A percentile compares a stretch with the other conserved stretches of the same genome.
Conservation (phyloP, 805 yeast species). For the Yamadazyma laniorum region DNA sequence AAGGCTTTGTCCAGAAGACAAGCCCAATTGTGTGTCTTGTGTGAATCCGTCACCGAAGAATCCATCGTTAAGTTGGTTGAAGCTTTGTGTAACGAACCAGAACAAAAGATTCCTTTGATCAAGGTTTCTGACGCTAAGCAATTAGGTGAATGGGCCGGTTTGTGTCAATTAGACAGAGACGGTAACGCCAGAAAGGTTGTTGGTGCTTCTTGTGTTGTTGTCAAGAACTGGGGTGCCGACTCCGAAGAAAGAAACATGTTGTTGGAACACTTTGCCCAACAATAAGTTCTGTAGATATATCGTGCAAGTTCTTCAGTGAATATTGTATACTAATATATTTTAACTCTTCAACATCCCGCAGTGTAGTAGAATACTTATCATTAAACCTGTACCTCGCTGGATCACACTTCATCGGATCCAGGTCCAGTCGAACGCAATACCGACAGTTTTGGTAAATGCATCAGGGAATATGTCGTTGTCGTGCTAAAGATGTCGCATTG, state of each 20-base stretch:
- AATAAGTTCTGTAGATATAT: conserved; percentile 10
- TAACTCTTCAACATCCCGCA: too few relatives aligned
- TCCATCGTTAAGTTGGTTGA: conserved; percentile 95
- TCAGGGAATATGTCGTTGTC: too few relatives aligned
- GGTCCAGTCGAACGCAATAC: too few relatives aligned
- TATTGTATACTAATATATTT: neutral
- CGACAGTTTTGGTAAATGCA: too few relatives aligned
- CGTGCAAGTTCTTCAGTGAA: conserved; percentile 3
- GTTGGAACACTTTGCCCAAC: conserved; percentile 86
- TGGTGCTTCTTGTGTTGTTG: conserved; percentile 99
- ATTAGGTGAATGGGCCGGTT: conserved; percentile 99
- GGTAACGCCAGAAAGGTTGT: conserved; percentile 99
- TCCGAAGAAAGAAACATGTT: conserved; percentile 95
- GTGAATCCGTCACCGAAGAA: conserved; percentile 98
- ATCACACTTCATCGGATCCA: too few relatives aligned
- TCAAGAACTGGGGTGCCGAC: conserved; percentile 99
- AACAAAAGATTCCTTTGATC: conserved; percentile 94
- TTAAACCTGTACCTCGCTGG: too few relatives aligned
- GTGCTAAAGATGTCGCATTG: too few relatives aligned
- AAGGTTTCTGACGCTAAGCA: conserved; percentile 99
- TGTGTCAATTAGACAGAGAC: conserved; percentile 98
- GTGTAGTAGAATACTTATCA: too few relatives aligned
- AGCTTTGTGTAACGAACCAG: conserved; percentile 98
- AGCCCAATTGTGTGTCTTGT: conserved; percentile 96
- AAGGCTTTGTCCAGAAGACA: conserved; percentile 97